phyloP scores from a whole-genome alignment of 2,329 filamentous ascomycete genomes.

The Bipolaris gigantea region DNA sequence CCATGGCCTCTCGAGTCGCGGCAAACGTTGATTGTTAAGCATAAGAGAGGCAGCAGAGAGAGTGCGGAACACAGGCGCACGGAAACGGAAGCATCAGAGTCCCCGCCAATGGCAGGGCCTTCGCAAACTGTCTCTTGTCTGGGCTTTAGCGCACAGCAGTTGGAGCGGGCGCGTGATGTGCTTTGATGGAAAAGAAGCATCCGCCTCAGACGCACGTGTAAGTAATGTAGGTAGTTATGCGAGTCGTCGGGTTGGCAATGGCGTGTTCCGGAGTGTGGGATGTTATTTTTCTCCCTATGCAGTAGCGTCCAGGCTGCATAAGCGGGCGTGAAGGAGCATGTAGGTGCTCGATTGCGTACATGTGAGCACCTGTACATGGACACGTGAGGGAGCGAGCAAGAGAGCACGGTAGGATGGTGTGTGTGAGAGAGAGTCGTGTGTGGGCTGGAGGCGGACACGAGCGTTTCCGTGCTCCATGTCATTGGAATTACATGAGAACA shows the following conservation, averaged over 20 bases:
- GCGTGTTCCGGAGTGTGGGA: too few relatives aligned
- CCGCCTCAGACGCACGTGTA: too few relatives aligned
- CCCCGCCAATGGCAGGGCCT: not conserved
- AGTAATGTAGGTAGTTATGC: too few relatives aligned
- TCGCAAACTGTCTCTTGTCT: too few relatives aligned
- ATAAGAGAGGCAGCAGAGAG: not conserved
- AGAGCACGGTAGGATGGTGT: slow-evolving; percentile 1
- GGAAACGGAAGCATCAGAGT: not conserved
- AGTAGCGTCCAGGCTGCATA: too few relatives aligned
- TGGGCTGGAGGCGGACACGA: slow-evolving; percentile 1
- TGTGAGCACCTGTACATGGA: too few relatives aligned
- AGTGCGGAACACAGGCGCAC: not conserved
- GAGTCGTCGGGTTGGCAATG: too few relatives aligned
- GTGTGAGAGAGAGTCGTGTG: too few relatives aligned
- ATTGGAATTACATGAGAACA: not conserved
- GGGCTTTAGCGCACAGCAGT: not conserved
- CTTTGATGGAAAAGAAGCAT: not conserved
- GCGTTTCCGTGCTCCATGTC: not conserved
- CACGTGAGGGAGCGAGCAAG: not conserved
- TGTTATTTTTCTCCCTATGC: too few relatives aligned
- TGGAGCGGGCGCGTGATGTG: not conserved
- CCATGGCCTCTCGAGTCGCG: not conserved
- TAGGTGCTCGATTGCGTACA: too few relatives aligned
- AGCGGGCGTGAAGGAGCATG: too few relatives aligned
- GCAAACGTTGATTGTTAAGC: not conserved